Evolutionary conservation across 805 yeast genomes (phyloP).

Genomic region (Yarrowia sp.): DNA sequence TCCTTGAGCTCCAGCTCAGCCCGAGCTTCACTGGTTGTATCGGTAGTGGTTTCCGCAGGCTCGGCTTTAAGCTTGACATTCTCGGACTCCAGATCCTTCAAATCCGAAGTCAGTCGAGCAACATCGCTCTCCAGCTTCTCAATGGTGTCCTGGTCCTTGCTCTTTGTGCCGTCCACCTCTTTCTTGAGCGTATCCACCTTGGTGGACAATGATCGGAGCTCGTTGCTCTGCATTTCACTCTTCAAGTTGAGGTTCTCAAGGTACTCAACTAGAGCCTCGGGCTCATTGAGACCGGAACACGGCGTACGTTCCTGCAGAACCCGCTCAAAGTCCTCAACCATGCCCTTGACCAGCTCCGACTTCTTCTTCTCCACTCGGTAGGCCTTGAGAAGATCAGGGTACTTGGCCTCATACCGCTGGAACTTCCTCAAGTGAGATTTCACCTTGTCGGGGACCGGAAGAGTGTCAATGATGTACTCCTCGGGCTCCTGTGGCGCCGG

Average conservation of each 20-base stretch:
- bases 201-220: slow-evolving; percentile 51
- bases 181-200: slow-evolving; percentile 27
- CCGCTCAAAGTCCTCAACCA: slow-evolving; percentile 52
- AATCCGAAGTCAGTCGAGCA: slow-evolving; percentile 26
- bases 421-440: slow-evolving; percentile 68
- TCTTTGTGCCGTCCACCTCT: slow-evolving; percentile 18
- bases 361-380: slow-evolving; percentile 77
- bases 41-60: not conserved
- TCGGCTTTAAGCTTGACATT: slow-evolving; percentile 10
- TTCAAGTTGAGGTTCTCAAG: slow-evolving; percentile 61
- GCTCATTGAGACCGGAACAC: slow-evolving; percentile 67
- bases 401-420: slow-evolving; percentile 83
- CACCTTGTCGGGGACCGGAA: slow-evolving; percentile 36
- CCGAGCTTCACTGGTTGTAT: not conserved
- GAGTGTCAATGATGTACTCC: slow-evolving; percentile 10
- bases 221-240: slow-evolving; percentile 59
- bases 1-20: slow-evolving; percentile 20
- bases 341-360: slow-evolving; percentile 50
- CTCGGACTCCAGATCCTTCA: slow-evolving; percentile 29
- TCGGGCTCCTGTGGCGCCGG: slow-evolving; percentile 7
- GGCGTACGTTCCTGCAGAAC: slow-evolving; percentile 80
- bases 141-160: slow-evolving; percentile 29
- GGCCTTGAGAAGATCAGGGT: slow-evolving; percentile 80
- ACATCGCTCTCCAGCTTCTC: slow-evolving; percentile 32
- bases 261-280: slow-evolving; percentile 66